A percentile compares a stretch with the other conserved stretches of the same genome.
Conservation (phyloP, 164 flowering plant species). For the grape (Vitis vinifera) region DNA sequence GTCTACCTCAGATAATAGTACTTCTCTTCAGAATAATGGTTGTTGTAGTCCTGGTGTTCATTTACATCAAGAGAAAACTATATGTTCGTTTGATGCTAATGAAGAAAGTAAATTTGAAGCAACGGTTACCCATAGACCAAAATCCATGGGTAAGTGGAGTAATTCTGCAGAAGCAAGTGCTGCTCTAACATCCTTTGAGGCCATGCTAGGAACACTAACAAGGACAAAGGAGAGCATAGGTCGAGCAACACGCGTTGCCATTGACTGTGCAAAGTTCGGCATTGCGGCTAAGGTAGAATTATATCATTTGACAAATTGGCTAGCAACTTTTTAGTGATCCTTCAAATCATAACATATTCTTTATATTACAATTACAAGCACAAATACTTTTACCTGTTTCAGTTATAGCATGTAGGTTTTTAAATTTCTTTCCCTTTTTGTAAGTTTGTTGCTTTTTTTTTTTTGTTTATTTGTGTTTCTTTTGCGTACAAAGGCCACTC, state of each 20-base stretch:
- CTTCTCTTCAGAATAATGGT: constrained; percentile 30
- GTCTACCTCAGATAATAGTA: constrained; percentile 38
- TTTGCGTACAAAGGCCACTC: too few species aligned
- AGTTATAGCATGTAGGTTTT: too few species aligned
- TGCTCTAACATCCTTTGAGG: constrained; percentile 63
- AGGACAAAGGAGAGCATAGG: constrained; percentile 96
- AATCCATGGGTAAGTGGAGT: constrained; percentile 30
- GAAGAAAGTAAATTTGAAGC: constrained; percentile 33
- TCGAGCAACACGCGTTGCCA: constrained; percentile 86
- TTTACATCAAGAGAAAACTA: constrained; percentile 24
- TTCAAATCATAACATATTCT: neutral
- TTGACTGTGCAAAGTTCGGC: constrained; percentile 90
- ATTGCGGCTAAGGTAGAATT: constrained; percentile 64
- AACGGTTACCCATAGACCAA: constrained; percentile 20
- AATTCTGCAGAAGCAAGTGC: constrained; percentile 45
- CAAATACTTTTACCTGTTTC: too few species aligned
- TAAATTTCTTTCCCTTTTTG: too few species aligned
- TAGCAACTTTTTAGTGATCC: neutral
- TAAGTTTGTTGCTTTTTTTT: too few species aligned
- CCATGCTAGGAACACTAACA: constrained; percentile 56
- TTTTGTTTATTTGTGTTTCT: too few species aligned
- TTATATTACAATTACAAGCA: neutral
- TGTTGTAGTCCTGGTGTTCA: constrained; percentile 39
- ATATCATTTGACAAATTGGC: neutral
- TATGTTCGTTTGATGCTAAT: constrained; percentile 19